These are phyloP conservation scores for Curvularia spicifera DNA, from an alignment of 2,329 filamentous ascomycete species.

Conservation along the genomic window DNA sequence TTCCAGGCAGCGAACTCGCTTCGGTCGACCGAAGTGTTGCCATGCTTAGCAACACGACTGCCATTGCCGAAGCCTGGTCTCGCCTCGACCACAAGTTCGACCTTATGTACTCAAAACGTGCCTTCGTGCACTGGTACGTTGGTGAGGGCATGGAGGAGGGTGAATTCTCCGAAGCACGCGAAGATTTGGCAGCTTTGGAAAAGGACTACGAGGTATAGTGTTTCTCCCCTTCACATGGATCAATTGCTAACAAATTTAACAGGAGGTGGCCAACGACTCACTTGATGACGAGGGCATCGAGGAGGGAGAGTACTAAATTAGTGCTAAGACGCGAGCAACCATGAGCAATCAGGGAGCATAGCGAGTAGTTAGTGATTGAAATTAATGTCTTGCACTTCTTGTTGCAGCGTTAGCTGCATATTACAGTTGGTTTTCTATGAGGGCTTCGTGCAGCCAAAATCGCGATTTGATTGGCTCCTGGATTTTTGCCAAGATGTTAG, in stretches of 20 bases:
- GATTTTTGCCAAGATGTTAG: too few species aligned
- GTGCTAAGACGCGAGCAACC: too few species aligned
- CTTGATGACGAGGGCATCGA: slow-evolving; percentile 62
- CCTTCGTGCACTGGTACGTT: slow-evolving; percentile 80
- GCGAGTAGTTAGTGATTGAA: slow-evolving; percentile 16
- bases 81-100: slow-evolving; percentile 77
- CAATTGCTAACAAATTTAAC: too few species aligned
- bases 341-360: too few species aligned
- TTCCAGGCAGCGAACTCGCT: slow-evolving; percentile 94
- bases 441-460: too few species aligned
- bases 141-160: slow-evolving; percentile 93
- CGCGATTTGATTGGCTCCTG: too few species aligned
- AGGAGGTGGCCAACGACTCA: slow-evolving; percentile 77
- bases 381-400: too few species aligned
- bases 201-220: slow-evolving; percentile 69
- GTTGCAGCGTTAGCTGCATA: too few species aligned
- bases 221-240: too few species aligned
- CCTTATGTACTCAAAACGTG: slow-evolving; percentile 79
- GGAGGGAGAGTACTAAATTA: slow-evolving; percentile 45
- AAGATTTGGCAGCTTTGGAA: slow-evolving; percentile 84
- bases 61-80: slow-evolving; percentile 76
- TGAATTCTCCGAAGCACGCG: slow-evolving; percentile 85
- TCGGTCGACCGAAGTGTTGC: slow-evolving; percentile 96
- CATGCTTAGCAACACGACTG: slow-evolving; percentile 78
- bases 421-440: too few species aligned